Base-by-base conservation (phyloP, 225 moss, liverwort and hornwort genomes). In the Pseudisothecium myosuroides region DNA sequence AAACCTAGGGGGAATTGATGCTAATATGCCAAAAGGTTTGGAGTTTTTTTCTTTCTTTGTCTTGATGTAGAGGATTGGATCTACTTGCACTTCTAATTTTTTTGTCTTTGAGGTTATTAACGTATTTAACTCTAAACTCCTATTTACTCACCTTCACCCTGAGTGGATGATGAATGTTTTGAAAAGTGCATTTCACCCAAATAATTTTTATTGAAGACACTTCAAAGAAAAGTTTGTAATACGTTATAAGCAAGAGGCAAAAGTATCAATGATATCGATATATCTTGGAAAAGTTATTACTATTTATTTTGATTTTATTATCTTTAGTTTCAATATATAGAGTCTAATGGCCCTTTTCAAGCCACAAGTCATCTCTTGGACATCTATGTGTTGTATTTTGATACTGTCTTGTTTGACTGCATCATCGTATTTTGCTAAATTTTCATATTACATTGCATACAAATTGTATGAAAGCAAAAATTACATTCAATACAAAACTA, bases 1-100 rank as follows among this genome's bases (percentile, higher is more conserved):
- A 16, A 27, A 15, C 2, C 0, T 19, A 5, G 9, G 16, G 3
- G 6, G 2, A n/a, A 12, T 37, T 12, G 1, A 39, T 2, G 24
- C 24, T 1, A 13, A 2, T 14, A 39, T 41, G 14, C 24, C 8
- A 39, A 69, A 14, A 23, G 8, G 1, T 7, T 0, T 23, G 1
- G 23, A 67, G 4, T 23, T 26, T 69, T 26, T 71, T 0, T 41
- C 26, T 5, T 41, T 39, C 1, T n/a, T 4, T 14, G 8, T 69
- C 7, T 68, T 20, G 20, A 24, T 1, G 0, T 24, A 69, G 69
- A 14, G 0, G 8, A 69, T 39, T 39, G 7, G 17, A 2, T 64
- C 64, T 32, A 32, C 64, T 64, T 64, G 17, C 8, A 32, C 17
- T 64, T 64, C 17, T 32, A 16, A 31, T 49, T 49, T 49, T 49